Percentiles rank a stretch among this genome's conserved stretches.
Evolutionary conservation across 129 eudicot species (phyloP).

Genomic region (Cynara cardunculus): DNA sequence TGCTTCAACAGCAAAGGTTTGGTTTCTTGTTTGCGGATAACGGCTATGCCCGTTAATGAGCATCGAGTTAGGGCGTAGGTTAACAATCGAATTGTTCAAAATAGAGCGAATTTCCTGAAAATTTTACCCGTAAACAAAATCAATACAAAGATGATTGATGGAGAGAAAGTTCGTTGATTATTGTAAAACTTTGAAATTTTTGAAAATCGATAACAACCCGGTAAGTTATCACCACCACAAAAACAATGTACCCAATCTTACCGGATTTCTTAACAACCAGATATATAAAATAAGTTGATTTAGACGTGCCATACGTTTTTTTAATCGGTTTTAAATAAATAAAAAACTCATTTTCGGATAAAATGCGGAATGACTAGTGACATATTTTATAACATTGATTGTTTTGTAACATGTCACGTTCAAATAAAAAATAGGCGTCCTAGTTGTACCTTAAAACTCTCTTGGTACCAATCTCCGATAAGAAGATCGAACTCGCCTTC

Average conservation of each 20-base stretch:
- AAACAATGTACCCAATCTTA: too few species aligned
- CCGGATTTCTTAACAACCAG: neutral
- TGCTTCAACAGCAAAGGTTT: slow-evolving; percentile 26
- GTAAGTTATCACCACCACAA: too few species aligned
- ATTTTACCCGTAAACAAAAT: neutral
- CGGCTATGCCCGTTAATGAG: slow-evolving; percentile 52
- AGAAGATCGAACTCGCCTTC: slow-evolving; percentile 47
- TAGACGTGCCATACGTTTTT: neutral
- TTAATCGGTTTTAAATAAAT: neutral
- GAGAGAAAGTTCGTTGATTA: neutral
- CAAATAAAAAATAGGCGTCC: neutral
- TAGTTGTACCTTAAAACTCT: slow-evolving; percentile 45
- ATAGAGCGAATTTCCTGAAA: slow-evolving; percentile 30
- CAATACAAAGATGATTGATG: neutral
- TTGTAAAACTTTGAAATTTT: neutral
- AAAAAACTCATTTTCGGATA: neutral
- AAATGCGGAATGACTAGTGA: neutral
- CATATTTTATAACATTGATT: neutral
- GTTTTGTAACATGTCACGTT: neutral
- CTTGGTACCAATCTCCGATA: slow-evolving; percentile 55
- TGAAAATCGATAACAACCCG: neutral
- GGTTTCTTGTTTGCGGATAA: slow-evolving; percentile 26
- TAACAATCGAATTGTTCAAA: slow-evolving; percentile 15
- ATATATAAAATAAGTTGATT: neutral
- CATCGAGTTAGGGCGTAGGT: slow-evolving; percentile 34